Evolutionary conservation across 345 rosid genomes (phyloP).

Genomic region (Populus davidiana): DNA sequence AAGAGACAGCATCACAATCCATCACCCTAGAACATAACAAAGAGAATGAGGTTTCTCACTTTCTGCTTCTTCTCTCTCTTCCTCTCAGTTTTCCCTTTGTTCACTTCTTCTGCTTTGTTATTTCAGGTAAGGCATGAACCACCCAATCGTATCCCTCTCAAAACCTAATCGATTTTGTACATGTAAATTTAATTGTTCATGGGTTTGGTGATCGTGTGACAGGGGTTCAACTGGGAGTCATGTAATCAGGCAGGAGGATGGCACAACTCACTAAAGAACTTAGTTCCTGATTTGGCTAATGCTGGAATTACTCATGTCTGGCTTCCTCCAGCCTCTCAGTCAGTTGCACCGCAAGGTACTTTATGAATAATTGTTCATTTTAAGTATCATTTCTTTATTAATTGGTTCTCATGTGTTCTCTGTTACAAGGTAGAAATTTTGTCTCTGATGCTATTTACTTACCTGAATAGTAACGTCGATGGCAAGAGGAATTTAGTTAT

Average conservation of each 20-base stretch:
- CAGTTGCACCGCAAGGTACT: slow-evolving; percentile 59
- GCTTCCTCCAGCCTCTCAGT: slow-evolving; percentile 96
- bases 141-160: not conserved
- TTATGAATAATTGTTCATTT: not conserved
- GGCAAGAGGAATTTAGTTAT: too few relatives aligned
- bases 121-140: slow-evolving; percentile 20
- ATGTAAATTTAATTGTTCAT: not conserved
- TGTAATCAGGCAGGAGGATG: slow-evolving; percentile 65
- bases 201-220: not conserved
- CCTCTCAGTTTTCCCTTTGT: slow-evolving; percentile 15
- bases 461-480: too few relatives aligned
- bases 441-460: not conserved
- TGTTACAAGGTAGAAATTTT: not conserved
- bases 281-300: slow-evolving; percentile 50
- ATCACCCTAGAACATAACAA: not conserved
- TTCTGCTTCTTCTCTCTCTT: not conserved
- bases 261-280: slow-evolving; percentile 64
- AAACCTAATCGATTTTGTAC: not conserved
- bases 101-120: slow-evolving; percentile 5
- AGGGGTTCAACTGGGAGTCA: slow-evolving; percentile 97
- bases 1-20: not conserved
- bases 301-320: slow-evolving; percentile 82
- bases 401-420: not conserved
- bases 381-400: not conserved
- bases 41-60: slow-evolving; percentile 4